phyloP scores from a whole-genome alignment of 2,329 filamentous ascomycete genomes.

The Exophiala viscosa region DNA sequence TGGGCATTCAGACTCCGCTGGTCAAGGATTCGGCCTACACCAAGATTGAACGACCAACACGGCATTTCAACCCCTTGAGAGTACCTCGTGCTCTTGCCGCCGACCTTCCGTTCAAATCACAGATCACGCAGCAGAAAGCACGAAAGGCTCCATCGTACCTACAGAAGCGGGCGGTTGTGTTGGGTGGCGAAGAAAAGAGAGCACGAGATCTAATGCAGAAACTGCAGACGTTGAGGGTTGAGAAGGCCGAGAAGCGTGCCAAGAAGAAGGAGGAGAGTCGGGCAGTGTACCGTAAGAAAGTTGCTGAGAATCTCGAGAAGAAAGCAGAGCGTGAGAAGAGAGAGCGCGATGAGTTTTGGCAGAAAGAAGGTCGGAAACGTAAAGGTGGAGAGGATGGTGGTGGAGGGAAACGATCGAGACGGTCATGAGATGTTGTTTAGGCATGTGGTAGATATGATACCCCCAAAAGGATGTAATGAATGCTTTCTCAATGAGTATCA shows the following conservation, averaged over 20 bases:
- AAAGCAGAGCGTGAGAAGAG: slow-evolving; percentile 80
- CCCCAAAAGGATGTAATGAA: background rate
- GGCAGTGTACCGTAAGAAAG: slow-evolving; percentile 74
- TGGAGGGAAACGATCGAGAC: slow-evolving; percentile 37
- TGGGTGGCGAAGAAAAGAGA: slow-evolving; percentile 81
- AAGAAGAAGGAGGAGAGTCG: slow-evolving; percentile 86
- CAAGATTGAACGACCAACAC: slow-evolving; percentile 53
- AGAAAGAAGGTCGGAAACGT: slow-evolving; percentile 79
- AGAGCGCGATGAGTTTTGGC: slow-evolving; percentile 91
- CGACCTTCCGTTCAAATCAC: slow-evolving; percentile 85
- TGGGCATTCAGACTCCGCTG: slow-evolving; percentile 71
- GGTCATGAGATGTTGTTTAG: background rate
- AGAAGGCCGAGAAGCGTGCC: slow-evolving; percentile 78
- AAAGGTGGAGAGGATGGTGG: slow-evolving; percentile 53
- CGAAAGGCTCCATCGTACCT: slow-evolving; percentile 81
- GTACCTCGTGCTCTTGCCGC: slow-evolving; percentile 58
- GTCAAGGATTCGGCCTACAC: slow-evolving; percentile 84
- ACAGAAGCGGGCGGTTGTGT: slow-evolving; percentile 90
- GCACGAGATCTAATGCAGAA: slow-evolving; percentile 88
- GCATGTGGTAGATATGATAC: slow-evolving; percentile 3
- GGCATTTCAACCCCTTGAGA: slow-evolving; percentile 69
- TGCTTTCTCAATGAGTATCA: too few species aligned
- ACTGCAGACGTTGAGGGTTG: slow-evolving; percentile 82
- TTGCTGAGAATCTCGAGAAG: slow-evolving; percentile 79
- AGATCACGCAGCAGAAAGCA: slow-evolving; percentile 76